Evolutionary conservation across 768 basidiomycete species (phyloP), one percentile per base, ranked within the genome.

Genomic region (Russula abietina): DNA sequence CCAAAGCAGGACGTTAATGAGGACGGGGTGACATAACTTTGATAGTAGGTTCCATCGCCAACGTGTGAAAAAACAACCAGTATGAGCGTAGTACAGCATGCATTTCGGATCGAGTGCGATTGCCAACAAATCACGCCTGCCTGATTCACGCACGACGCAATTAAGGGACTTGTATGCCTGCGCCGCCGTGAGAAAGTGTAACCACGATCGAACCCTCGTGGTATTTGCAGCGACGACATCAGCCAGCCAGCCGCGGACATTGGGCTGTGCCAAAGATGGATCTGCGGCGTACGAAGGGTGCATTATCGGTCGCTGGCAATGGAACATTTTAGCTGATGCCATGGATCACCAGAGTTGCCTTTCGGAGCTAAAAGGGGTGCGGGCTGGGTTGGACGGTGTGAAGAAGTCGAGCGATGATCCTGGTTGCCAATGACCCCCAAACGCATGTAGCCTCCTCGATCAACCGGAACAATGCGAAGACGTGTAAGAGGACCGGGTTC

Each of bases 401-500:
- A 28, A 10, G 48, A 49, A 39, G 17, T 48, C 39, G 51, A 57
- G 45, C 43, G 62, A 63, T 57, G 62, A 63, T 63, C 62, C 57
- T 55, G 45, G 57, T 59, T 55, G 52, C 46, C 62, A 63, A 55
- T 54, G 62, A 49, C 57, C 57, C 53, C 52, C 46, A 63, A 63
- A 63, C 61, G 41, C 61, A 56, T 54, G 43, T 45, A 62, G 19
- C 51, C 30, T 39, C 39, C 52, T 63, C 52, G 62, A 59, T 59
- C 62, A 32, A n/a, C 59, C 62, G 57, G 62, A 63, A 59, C 52
- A 59, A 28, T 41, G 57, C 62, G 62, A 49, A 49, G 57, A 59
- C 36, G 57, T 43, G 57, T 38, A 59, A 12, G 57, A 63, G 48
- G 36, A 30, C 56, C 38, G 38, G 28, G 43, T 53, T 53, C 24